Base-by-base conservation (phyloP, 208 protist species). In the Trypanosoma melophagium region DNA sequence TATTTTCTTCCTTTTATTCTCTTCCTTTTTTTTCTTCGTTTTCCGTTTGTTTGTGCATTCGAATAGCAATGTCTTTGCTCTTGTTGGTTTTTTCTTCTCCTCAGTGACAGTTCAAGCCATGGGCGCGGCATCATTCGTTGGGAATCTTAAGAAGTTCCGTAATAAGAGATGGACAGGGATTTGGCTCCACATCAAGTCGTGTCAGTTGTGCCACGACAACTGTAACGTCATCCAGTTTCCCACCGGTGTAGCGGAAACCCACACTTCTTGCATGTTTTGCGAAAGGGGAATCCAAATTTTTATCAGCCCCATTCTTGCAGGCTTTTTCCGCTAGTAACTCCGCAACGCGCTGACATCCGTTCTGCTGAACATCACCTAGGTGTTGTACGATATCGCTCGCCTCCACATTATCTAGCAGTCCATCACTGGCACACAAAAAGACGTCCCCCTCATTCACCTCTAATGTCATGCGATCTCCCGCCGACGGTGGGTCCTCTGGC, bases 181-280 rank as follows among this genome's bases (percentile, higher is more conserved):
- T 79, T 59, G 67, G 53, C 49, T 42, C 49, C 53, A 67, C 45
- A 66, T 76, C 63, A 16, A 59, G 44, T 44, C 24, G 42, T 3
- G 77, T 88, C n/a, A 96, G 82, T 51, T 81, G 67, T n/a, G 90
- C 86, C 14, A 94, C 83, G 13, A 96, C 63, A 53, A 84, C 80
- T 0, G 90, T 96, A 19, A 96, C 84, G 64, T 96, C 90, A 63
- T 96, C 90, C 21, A 93, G 69, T 60, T 96, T 96, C 19, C 90
- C 90, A 35, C 90, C 90, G 14, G 53, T 69, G 62, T 91, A 92
- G 19, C 61, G 70, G 68, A 89, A 92, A 10, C 90, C 90, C 13
- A 69, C 66, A 28, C 67, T 59, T 25, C 60, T 58, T 3, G 90
- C 90, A 25, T 90, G 77, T 47, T 72, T 82, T n/a, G 90, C 84